Percentiles rank a stretch among this genome's conserved stretches.
phyloP scores from a whole-genome alignment of 495 filamentous ascomycete species.

The Delitschia confertaspora region DNA sequence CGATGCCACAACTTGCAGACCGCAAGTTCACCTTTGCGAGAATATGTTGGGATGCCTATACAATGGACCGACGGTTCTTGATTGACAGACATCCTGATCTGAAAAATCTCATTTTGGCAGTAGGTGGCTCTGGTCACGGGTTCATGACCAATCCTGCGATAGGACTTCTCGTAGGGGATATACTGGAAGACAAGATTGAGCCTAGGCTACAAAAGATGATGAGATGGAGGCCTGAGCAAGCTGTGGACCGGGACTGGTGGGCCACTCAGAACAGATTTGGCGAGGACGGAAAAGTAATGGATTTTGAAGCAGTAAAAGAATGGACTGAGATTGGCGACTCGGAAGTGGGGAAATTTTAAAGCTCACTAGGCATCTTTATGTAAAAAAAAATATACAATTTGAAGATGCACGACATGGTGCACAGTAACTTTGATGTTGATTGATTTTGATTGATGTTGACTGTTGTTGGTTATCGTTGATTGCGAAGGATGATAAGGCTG shows the following conservation, averaged over 20 bases:
- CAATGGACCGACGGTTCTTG: constrained; percentile 43
- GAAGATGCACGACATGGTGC: no score
- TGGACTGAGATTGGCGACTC: constrained; percentile 14
- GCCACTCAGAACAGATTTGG: constrained; percentile 44
- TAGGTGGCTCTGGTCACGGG: constrained; percentile 45
- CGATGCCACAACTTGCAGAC: constrained; percentile 44
- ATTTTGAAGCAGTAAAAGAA: constrained; percentile 40
- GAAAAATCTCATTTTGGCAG: constrained; percentile 39
- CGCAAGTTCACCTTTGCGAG: constrained; percentile 42
- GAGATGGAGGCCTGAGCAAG: constrained; percentile 46
- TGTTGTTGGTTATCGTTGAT: no score
- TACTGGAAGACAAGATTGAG: constrained; percentile 39
- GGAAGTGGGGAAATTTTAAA: constrained; percentile 5
- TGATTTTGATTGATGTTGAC: no score
- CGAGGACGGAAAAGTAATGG: constrained; percentile 39
- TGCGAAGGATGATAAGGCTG: no score
- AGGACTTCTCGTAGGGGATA: constrained; percentile 41
- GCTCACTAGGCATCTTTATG: not conserved
- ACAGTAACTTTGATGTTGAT: no score
- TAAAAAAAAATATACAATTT: no score
- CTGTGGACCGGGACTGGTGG: constrained; percentile 41
- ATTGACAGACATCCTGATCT: constrained; percentile 40
- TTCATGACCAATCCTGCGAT: constrained; percentile 46
- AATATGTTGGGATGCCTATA: constrained; percentile 50
- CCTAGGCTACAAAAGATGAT: constrained; percentile 36